Conservation (phyloP, 176 grass and related monocot species). For the Aechmea fasciata region DNA sequence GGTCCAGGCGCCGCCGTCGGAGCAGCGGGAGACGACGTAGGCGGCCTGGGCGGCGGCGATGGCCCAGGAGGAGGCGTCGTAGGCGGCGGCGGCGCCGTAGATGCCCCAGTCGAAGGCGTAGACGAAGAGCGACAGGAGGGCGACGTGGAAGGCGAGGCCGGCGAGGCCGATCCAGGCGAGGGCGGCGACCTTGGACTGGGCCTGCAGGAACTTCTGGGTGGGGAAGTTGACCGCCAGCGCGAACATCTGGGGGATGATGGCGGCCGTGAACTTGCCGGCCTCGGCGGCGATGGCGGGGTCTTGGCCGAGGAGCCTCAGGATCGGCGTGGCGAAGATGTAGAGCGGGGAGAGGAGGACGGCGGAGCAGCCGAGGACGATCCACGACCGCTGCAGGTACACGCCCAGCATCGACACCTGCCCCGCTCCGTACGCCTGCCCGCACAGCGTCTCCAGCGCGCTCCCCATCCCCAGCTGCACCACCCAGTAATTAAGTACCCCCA, state of each 20-base stretch:
- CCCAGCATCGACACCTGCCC: constrained; percentile 66
- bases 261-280: constrained; percentile 44
- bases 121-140: constrained; percentile 41
- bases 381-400: constrained; percentile 76
- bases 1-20: constrained; percentile 34
- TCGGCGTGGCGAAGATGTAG: constrained; percentile 38
- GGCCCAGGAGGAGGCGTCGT: constrained; percentile 43
- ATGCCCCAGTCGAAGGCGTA: constrained; percentile 44
- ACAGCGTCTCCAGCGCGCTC: constrained; percentile 74
- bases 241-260: constrained; percentile 80
- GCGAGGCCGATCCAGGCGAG: constrained; percentile 56
- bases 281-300: constrained; percentile 36
- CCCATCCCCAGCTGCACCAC: constrained; percentile 60
- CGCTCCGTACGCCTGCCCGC: constrained; percentile 73
- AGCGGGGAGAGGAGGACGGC: constrained; percentile 51
- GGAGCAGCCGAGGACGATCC: constrained; percentile 57
- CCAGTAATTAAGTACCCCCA: too few species aligned
- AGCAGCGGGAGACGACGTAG: constrained; percentile 51
- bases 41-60: constrained; percentile 43
- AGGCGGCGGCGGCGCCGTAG: constrained; percentile 48
- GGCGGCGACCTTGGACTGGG: constrained; percentile 67
- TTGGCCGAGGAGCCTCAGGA: constrained; percentile 65
- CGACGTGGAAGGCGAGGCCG: constrained; percentile 43
- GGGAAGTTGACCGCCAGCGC: constrained; percentile 77
- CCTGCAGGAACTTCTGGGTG: constrained; percentile 73